phyloP scores from a whole-genome alignment of 1,139 yeast genomes.

The Debaryomyces psychrophilus region DNA sequence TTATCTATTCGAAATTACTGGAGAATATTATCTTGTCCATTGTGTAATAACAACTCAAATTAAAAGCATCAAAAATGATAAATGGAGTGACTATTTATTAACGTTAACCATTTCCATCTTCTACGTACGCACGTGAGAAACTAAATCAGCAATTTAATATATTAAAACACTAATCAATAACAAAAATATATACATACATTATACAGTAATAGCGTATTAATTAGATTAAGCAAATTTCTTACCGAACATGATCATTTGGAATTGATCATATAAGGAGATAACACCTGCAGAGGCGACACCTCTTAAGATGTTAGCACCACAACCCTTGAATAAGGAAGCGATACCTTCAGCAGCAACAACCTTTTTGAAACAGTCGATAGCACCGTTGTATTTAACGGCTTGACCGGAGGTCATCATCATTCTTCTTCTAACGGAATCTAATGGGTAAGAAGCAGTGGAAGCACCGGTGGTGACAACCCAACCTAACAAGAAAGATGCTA shows the following conservation, averaged over 20 bases:
- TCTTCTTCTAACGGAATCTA: conserved; percentile 59
- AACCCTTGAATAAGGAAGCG: conserved; percentile 55
- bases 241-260: conserved; percentile 54
- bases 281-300: conserved; percentile 64
- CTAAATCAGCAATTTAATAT: conserved; percentile 4
- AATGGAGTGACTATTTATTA: no score
- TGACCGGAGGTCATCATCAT: conserved; percentile 62
- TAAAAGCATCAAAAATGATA: no score
- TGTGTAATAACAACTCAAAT: no score
- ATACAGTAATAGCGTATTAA: conserved; percentile 16
- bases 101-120: no score
- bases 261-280: conserved; percentile 56
- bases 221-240: conserved; percentile 44
- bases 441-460: conserved; percentile 58
- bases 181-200: conserved; percentile 13
- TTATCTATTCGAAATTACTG: no score
- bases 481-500: conserved; percentile 58
- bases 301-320: conserved; percentile 61
- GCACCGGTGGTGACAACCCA: conserved; percentile 60
- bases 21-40: no score
- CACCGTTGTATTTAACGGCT: conserved; percentile 57
- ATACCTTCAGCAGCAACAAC: conserved; percentile 58
- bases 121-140: not conserved
- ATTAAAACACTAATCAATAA: conserved; percentile 11
- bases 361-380: conserved; percentile 51